Evolutionary conservation across 1,284 basidiomycete genomes (phyloP), one percentile per base, ranked within the genome.

Genomic region (Coniophora puteana): DNA sequence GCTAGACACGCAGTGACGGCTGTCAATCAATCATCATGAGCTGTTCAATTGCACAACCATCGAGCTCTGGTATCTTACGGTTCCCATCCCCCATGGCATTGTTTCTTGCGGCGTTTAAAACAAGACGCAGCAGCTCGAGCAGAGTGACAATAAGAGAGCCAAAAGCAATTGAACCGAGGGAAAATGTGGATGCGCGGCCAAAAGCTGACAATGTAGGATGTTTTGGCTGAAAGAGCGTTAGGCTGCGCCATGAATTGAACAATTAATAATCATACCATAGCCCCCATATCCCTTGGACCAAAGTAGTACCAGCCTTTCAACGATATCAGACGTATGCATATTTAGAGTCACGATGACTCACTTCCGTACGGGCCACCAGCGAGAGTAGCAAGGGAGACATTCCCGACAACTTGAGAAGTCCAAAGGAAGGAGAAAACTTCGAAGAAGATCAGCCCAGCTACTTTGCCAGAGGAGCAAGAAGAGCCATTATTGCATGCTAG

Each of bases 71-170:
- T n/a, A n/a, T n/a, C 82, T 61, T 48, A 88, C 84, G 78, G 60
- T 89, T 80, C 4, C 89, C 90, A 38, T 91, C 77, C 1, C 70
- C 69, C 22, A 72, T 73, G n/a, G 88, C 84, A 47, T 79, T 82
- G 54, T 84, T 77, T 50, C 81, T 71, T 11, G 81, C 63, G 16
- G 78, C 65, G 40, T 81, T 77, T 36, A 94, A 58, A 29, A 90
- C 55, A 43, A 91, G 69, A 33, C 80, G 69, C 32, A 93, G 51
- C 4, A 93, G 57, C 52, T 95, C 92, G 34, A 95, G 69, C 22
- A 95, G 58, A 0, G 93, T 91, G 32, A 95, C 91, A 47, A 95
- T 89, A 52, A 95, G 68, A 3, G 85, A 89, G 4, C 92, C 92
- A 55, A 94, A 93, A 4, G 89, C 89, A 53, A 95, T 92, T 0